Evolutionary conservation across 345 rosid genomes (phyloP).

Genomic region (Eucalyptus sp.): DNA sequence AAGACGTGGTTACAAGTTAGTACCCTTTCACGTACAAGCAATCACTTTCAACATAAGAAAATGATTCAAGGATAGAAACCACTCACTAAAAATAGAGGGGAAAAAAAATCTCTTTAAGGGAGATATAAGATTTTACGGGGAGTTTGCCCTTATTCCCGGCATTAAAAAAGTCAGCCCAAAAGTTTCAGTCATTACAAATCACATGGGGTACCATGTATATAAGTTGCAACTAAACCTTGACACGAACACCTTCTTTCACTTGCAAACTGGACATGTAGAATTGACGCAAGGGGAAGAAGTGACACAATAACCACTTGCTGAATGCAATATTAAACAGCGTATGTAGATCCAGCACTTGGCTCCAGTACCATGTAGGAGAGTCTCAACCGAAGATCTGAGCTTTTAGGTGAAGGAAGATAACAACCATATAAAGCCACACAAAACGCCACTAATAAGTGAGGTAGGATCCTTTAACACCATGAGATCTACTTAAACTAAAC

Average conservation of each 20-base stretch:
- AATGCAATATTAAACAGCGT: neutral
- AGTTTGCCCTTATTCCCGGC: neutral
- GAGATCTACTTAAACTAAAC: neutral
- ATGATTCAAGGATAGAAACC: neutral
- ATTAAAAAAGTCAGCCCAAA: neutral
- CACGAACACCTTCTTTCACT: neutral
- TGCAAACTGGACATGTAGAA: neutral
- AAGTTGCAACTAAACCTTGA: neutral
- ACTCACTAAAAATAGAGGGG: neutral
- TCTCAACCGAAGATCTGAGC: neutral
- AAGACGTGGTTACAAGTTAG: constrained; percentile 19
- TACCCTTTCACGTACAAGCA: neutral
- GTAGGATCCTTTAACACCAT: neutral
- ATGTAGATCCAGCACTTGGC: neutral
- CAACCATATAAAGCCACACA: neutral
- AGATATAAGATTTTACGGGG: neutral
- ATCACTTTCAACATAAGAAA: neutral
- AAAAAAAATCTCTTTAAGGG: neutral
- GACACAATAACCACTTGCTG: neutral
- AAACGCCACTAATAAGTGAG: neutral
- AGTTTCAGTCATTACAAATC: neutral
- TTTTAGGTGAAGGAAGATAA: neutral
- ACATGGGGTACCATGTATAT: neutral
- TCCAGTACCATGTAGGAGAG: neutral
- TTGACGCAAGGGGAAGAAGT: neutral